Conservation (phyloP, 2,329 filamentous ascomycete genomes). For the Sporothrix brunneoviolacea region DNA sequence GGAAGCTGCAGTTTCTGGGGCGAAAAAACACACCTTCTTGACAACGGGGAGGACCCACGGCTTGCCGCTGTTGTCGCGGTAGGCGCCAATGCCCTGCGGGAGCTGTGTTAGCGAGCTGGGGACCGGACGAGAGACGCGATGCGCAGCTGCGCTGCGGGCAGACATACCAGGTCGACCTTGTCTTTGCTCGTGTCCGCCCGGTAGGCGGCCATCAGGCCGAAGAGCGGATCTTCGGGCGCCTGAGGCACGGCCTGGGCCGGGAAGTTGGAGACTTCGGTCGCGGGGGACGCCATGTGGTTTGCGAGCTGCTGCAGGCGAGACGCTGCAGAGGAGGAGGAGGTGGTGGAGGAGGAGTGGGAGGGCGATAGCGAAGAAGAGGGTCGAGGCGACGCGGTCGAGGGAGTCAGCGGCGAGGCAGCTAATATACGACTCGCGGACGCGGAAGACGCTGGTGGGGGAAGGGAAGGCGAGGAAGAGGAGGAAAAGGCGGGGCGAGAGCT, state of each 20-base stretch:
- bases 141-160: constrained; percentile 1
- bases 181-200: constrained; percentile 66
- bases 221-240: constrained; percentile 91
- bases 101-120: background rate
- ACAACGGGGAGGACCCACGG: constrained; percentile 96
- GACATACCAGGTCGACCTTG: constrained; percentile 84
- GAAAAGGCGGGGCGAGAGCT: constrained; percentile 13
- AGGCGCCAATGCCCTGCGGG: constrained; percentile 71
- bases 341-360: background rate
- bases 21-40: constrained; percentile 64
- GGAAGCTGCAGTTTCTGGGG: too few species aligned
- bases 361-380: constrained; percentile 8
- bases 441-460: constrained; percentile 8
- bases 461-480: constrained; percentile 12
- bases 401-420: background rate
- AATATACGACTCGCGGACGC: constrained; percentile 5
- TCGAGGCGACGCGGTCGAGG: background rate
- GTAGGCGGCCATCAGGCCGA: constrained; percentile 85
- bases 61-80: constrained; percentile 90
- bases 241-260: constrained; percentile 71
- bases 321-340: constrained; percentile 17
- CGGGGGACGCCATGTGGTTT: constrained; percentile 52
- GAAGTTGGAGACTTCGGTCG: constrained; percentile 59
- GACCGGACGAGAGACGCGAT: too few species aligned
- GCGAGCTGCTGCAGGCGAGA: constrained; percentile 55